A percentile compares a stretch with the other conserved stretches of the same genome.
Conservation (phyloP, 805 yeast species). For the Hanseniaspora mollemarum region DNA sequence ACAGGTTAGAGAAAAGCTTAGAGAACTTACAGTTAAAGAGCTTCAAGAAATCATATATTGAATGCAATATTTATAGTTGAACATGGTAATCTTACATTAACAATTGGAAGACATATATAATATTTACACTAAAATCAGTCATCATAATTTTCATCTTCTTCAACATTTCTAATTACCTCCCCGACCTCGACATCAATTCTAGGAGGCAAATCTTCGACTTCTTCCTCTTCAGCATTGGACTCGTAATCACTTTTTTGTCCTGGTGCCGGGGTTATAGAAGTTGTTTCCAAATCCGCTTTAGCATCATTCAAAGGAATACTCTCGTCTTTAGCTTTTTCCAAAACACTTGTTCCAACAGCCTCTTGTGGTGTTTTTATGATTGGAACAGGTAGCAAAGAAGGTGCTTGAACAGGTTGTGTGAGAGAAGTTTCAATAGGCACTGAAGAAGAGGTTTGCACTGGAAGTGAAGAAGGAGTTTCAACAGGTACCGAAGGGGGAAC, state of each 20-base stretch:
- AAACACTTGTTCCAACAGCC: neutral
- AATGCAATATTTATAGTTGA: neutral
- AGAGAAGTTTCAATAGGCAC: too few species aligned
- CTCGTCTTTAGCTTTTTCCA: constrained; percentile 10
- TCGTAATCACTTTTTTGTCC: constrained; percentile 20
- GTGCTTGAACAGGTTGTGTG: too few species aligned
- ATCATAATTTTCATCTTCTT: constrained; percentile 39
- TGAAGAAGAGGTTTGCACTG: too few species aligned
- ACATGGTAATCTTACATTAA: neutral
- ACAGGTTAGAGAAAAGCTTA: neutral
- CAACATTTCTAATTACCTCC: constrained; percentile 31
- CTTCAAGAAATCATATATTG: neutral
- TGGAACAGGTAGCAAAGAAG: too few species aligned
- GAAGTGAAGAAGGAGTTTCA: too few species aligned
- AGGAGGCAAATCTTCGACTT: constrained; percentile 11
- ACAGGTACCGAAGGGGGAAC: too few species aligned
- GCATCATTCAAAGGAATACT: too few species aligned
- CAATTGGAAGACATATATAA: too few species aligned
- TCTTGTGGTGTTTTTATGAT: too few species aligned
- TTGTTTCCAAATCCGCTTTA: too few species aligned
- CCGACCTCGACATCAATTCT: constrained; percentile 15
- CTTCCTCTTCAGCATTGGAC: constrained; percentile 17
- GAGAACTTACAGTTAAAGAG: neutral
- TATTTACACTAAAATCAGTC: constrained; percentile 23
- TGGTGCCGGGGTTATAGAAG: constrained; percentile 16